A percentile compares a stretch with the other conserved stretches of the same genome.
Conservation (phyloP, 2,329 filamentous ascomycete species). For the Thielaviopsis musarum region DNA sequence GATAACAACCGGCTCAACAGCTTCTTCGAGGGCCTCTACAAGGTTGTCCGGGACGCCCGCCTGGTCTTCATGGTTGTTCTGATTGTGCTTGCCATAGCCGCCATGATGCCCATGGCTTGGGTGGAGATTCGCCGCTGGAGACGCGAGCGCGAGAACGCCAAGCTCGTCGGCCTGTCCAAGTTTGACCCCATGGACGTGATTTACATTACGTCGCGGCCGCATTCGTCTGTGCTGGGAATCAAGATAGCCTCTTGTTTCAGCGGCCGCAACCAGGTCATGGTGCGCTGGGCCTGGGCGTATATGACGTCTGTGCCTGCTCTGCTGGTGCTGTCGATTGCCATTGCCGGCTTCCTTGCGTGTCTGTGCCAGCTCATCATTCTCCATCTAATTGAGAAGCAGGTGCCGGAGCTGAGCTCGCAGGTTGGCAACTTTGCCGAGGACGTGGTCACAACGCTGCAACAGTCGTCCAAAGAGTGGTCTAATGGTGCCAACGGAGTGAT, state of each 20-base stretch:
- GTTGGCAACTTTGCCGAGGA: conserved; percentile 66
- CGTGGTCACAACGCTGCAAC: conserved; percentile 55
- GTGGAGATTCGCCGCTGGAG: conserved; percentile 65
- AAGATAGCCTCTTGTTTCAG: conserved; percentile 48
- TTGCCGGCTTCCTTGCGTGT: conserved; percentile 70
- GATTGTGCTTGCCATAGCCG: conserved; percentile 51
- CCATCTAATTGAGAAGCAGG: conserved; percentile 52
- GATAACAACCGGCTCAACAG: conserved; percentile 64
- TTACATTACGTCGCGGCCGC: conserved; percentile 71
- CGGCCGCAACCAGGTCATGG: conserved; percentile 47
- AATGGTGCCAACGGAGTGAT: conserved; percentile 59
- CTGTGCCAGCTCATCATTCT: conserved; percentile 72
- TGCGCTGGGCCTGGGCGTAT: conserved; percentile 74
- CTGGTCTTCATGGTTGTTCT: conserved; percentile 65
- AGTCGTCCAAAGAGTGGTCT: conserved; percentile 63
- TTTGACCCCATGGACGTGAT: conserved; percentile 76
- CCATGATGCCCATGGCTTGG: conserved; percentile 63
- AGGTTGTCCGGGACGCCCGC: conserved; percentile 49
- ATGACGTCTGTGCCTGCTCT: conserved; percentile 70
- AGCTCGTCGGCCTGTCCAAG: conserved; percentile 45
- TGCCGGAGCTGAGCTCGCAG: conserved; percentile 56
- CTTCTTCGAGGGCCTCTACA: conserved; percentile 63
- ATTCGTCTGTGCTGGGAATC: conserved; percentile 56
- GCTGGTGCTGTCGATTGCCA: conserved; percentile 68
- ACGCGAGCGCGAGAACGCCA: conserved; percentile 51